Percentiles rank a stretch among this genome's conserved stretches.
Conservation (phyloP, 179 eudicot genomes). For the Silene coronaria region DNA sequence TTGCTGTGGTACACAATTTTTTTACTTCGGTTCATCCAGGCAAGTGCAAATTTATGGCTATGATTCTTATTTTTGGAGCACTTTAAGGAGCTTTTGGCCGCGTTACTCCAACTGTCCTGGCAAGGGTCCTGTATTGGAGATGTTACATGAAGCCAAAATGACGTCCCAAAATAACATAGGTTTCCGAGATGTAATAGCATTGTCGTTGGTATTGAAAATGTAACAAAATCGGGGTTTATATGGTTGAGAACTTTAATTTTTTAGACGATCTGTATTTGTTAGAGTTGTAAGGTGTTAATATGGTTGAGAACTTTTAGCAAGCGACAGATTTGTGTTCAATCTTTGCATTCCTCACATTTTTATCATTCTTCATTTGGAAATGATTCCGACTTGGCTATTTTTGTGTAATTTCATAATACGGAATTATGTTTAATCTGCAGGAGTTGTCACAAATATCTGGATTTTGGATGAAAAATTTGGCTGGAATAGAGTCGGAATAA, state of each 20-base stretch:
- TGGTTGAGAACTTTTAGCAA: slow-evolving; percentile 12
- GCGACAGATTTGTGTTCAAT: background rate
- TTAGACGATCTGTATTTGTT: slow-evolving; percentile 21
- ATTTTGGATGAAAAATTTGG: too few species aligned
- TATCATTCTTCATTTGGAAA: background rate
- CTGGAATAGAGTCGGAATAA: too few species aligned
- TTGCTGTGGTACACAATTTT: slow-evolving; percentile 22
- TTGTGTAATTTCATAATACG: too few species aligned
- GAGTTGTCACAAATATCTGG: too few species aligned
- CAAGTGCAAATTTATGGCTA: slow-evolving; percentile 24
- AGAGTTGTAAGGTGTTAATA: slow-evolving; percentile 20
- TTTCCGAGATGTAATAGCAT: slow-evolving; percentile 2
- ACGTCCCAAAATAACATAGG: background rate
- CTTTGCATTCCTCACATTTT: too few species aligned
- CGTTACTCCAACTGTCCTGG: too few species aligned
- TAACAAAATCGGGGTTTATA: slow-evolving; percentile 2
- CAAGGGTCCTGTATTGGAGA: too few species aligned
- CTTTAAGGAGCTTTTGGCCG: slow-evolving; percentile 13
- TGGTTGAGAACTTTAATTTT: slow-evolving; percentile 25
- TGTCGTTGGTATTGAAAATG: slow-evolving; percentile 13
- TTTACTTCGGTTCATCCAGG: slow-evolving; percentile 20
- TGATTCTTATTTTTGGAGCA: slow-evolving; percentile 26
- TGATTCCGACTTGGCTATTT: too few species aligned
- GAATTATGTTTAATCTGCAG: too few species aligned
- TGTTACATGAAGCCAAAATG: too few species aligned